Evolutionary conservation across 1,284 basidiomycete species (phyloP).

Genomic region (Heterobasidion parviporum): DNA sequence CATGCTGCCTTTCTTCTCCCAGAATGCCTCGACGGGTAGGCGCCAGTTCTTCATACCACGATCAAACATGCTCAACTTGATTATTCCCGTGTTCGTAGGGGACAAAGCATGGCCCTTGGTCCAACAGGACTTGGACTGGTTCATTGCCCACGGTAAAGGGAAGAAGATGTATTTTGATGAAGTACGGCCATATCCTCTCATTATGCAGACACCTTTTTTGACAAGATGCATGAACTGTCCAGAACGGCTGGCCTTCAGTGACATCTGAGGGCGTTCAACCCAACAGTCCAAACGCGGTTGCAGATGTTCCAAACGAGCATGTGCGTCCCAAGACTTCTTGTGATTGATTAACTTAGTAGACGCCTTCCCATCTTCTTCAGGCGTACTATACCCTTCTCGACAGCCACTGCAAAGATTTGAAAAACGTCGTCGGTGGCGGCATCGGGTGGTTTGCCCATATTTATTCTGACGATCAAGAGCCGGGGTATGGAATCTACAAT

Average conservation of each 20-base stretch:
- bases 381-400: constrained; percentile 64
- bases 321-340: constrained; percentile 22
- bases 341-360: no score
- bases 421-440: constrained; percentile 48
- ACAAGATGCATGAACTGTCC: not conserved
- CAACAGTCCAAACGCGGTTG: constrained; percentile 43
- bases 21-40: constrained; percentile 50
- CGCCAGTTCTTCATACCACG: not conserved
- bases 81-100: constrained; percentile 21
- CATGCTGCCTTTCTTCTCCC: constrained; percentile 68
- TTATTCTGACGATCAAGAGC: constrained; percentile 57
- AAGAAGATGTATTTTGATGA: constrained; percentile 71
- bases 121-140: constrained; percentile 50
- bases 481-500: constrained; percentile 60
- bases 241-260: constrained; percentile 71
- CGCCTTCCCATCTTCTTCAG: constrained; percentile 22
- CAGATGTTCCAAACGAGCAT: constrained; percentile 49
- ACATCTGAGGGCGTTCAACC: constrained; percentile 52
- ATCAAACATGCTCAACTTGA: not conserved
- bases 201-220: not conserved
- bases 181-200: constrained; percentile 24
- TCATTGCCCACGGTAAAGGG: constrained; percentile 44
- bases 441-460: constrained; percentile 79
- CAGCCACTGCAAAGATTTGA: constrained; percentile 50
- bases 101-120: constrained; percentile 53